phyloP scores from a whole-genome alignment of 2,329 filamentous ascomycete genomes.

The Byssoonygena ceratinophila region DNA sequence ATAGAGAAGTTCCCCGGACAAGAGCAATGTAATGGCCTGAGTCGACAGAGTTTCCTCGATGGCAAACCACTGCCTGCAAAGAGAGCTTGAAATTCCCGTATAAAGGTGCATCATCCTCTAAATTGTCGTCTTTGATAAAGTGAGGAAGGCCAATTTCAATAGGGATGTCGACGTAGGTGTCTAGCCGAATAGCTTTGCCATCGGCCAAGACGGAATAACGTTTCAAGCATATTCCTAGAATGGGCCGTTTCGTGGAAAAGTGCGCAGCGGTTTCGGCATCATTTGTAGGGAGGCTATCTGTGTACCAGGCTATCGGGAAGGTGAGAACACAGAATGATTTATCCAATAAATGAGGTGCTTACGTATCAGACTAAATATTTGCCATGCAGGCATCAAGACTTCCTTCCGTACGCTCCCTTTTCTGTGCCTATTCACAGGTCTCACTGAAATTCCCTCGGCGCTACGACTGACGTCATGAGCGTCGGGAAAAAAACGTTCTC shows the following conservation, averaged over 20 bases:
- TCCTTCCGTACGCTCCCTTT: constrained; percentile 52
- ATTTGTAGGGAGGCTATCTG: constrained; percentile 51
- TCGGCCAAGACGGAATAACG: constrained; percentile 66
- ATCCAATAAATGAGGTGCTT: constrained; percentile 32
- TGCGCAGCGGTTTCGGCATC: constrained; percentile 81
- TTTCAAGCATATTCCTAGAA: constrained; percentile 87
- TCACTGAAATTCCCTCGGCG: background rate
- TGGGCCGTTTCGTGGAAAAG: constrained; percentile 69
- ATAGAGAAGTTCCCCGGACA: constrained; percentile 54
- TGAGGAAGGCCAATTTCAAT: constrained; percentile 72
- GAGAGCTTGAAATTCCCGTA: constrained; percentile 89
- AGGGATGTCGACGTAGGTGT: constrained; percentile 85
- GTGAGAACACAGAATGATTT: constrained; percentile 22
- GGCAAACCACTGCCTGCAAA: constrained; percentile 83
- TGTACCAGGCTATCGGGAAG: constrained; percentile 67
- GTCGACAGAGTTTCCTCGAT: constrained; percentile 72
- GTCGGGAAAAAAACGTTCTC: constrained; percentile 35
- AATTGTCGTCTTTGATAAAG: constrained; percentile 73
- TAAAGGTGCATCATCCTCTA: constrained; percentile 55
- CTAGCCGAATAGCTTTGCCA: constrained; percentile 59
- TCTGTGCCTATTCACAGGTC: constrained; percentile 4
- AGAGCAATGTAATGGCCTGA: constrained; percentile 88
- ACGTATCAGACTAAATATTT: constrained; percentile 91
- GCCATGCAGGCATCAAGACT: constrained; percentile 92
- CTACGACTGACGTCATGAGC: constrained; percentile 30